Percentiles rank a stretch among this genome's conserved stretches.
Evolutionary conservation across 139 green algal species (phyloP).

Genomic region (Pseudopediastrum boryanum): DNA sequence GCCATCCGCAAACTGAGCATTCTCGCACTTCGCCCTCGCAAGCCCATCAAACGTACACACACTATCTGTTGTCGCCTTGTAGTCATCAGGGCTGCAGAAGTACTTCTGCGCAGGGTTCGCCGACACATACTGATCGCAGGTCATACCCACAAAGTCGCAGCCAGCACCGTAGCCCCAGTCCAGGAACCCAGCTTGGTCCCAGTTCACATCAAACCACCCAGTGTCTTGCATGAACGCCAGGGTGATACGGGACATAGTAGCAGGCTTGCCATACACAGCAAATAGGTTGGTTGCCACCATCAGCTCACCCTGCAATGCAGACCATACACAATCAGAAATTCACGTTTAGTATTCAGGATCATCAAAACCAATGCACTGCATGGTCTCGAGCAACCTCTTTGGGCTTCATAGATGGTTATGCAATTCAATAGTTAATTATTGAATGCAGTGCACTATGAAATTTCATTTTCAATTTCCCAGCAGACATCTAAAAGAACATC

Average conservation of each 20-base stretch:
- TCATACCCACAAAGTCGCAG: slow-evolving; percentile 35
- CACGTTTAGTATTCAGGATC: too few relatives aligned
- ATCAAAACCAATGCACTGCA: too few relatives aligned
- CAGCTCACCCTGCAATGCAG: slow-evolving; percentile 62
- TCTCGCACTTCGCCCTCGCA: slow-evolving; percentile 15
- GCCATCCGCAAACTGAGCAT: slow-evolving; percentile 41
- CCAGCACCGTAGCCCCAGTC: slow-evolving; percentile 43
- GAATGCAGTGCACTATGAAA: too few relatives aligned
- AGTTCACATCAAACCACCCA: slow-evolving; percentile 36
- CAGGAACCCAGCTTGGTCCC: slow-evolving; percentile 40
- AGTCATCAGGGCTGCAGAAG: slow-evolving; percentile 36
- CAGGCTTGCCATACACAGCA: slow-evolving; percentile 37
- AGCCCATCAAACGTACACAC: slow-evolving; percentile 43
- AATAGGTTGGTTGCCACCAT: slow-evolving; percentile 63
- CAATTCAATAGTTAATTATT: too few relatives aligned
- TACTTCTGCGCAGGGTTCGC: slow-evolving; percentile 29
- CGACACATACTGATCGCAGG: slow-evolving; percentile 16
- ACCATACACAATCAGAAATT: too few relatives aligned
- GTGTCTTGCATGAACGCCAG: slow-evolving; percentile 60
- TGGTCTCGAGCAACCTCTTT: too few relatives aligned
- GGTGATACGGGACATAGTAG: slow-evolving; percentile 54
- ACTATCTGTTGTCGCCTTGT: slow-evolving; percentile 3
- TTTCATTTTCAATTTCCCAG: too few relatives aligned
- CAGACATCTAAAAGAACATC: too few relatives aligned
- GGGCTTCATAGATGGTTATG: too few relatives aligned